Evolutionary conservation across 345 rosid genomes (phyloP).

Genomic region (Camelina neglecta): DNA sequence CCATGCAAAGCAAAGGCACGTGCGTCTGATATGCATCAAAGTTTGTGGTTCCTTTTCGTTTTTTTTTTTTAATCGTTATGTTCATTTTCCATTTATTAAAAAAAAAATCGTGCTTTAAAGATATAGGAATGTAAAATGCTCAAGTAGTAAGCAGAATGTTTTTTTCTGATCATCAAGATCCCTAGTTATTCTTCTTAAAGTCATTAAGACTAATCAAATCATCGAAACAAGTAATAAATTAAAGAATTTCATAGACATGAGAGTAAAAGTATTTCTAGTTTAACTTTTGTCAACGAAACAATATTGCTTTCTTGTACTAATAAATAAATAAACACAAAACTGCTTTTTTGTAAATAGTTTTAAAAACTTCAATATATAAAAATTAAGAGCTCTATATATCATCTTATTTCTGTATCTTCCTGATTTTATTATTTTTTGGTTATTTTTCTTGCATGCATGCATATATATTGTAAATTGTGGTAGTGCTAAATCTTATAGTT

Average conservation of each 20-base stretch:
- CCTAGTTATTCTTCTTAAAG: background rate
- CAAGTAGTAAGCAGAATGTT: constrained; percentile 3
- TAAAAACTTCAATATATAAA: background rate
- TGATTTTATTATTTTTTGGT: background rate
- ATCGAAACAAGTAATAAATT: background rate
- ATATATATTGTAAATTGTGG: background rate
- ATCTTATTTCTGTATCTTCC: no score
- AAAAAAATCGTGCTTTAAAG: background rate
- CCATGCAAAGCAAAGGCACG: constrained; percentile 59
- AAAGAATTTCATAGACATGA: background rate
- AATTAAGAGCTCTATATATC: background rate
- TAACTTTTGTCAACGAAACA: background rate
- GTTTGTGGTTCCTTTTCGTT: constrained; percentile 44
- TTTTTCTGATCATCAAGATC: background rate
- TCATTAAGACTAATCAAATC: constrained; percentile 6
- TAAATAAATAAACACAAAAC: background rate
- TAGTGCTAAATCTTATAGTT: background rate
- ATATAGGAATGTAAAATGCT: constrained; percentile 23
- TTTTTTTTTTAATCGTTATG: constrained; percentile 2
- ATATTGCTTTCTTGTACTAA: background rate
- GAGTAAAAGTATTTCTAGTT: background rate
- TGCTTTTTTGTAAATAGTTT: background rate
- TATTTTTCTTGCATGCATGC: background rate
- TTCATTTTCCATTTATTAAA: background rate
- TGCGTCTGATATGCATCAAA: constrained; percentile 59